Base-by-base conservation (phyloP, 345 rosid species). In the Erodium maritimum region DNA sequence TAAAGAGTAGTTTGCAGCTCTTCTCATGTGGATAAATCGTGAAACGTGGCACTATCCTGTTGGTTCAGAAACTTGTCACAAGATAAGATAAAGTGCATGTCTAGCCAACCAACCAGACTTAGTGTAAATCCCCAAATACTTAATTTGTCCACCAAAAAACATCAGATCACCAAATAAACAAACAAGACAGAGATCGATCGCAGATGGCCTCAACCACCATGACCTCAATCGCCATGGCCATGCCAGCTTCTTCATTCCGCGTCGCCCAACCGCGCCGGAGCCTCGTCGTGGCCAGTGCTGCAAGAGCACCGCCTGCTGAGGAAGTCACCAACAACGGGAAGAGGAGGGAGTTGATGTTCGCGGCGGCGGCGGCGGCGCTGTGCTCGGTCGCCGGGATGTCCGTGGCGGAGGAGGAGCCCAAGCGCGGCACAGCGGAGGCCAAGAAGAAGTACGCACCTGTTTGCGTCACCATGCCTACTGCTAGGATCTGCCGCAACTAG, bases 391-490 rank as follows among this genome's bases (percentile, higher is more conserved):
- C 83, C 5, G 75, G 74, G 24, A 62, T 70, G 34, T 82, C 84
- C 14, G 61, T 78, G 75, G 96, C 87, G n/a, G n/a, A n/a, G 0
- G 84, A 77, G 1, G 84, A 75, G 56, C 88, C 88, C 5, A 83
- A 72, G 65, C 51, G 1, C 11, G 88, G 93, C 25, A 73, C 80
- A 23, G 71, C 75, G 1, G 84, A 78, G 29, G 88, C 91, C 18
- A 85, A 79, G 83, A 85, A 82, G 70, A 77, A 79, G 70, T 82
- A 76, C 55, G 85, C 74, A 54, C 79, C 83, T 54, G 5, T 85
- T 54, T 85, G 88, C 60, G 82, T 88, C 37, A 75, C 81, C 14
- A 80, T 76, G 83, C 96, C 96, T 20, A 79, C 96, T 0, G 88
- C 94, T 48, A 68, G 56, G 18, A 67, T 79, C 58, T 85, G 90